Evolutionary conservation across 2,329 filamentous ascomycete species (phyloP).

Genomic region (Fusarium metavorans): DNA sequence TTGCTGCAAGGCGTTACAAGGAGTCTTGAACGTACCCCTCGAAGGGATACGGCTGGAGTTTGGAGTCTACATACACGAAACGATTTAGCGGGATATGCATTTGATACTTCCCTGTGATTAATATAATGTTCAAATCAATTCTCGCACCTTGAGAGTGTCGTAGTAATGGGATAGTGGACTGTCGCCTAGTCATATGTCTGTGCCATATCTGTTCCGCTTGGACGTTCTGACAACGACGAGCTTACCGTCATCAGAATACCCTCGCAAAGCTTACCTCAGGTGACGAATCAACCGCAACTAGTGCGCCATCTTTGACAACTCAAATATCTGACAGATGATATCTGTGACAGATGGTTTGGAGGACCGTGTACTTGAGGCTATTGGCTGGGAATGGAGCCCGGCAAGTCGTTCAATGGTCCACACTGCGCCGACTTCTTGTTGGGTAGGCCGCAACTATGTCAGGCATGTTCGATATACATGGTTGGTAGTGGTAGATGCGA

Average conservation of each 20-base stretch:
- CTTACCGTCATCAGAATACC: not conserved
- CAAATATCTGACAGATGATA: not conserved
- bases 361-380: not conserved
- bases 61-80: not conserved
- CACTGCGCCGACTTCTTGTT: not conserved
- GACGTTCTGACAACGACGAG: not conserved
- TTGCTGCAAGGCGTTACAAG: slow-evolving; percentile 24
- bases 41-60: slow-evolving; percentile 20
- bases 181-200: not conserved
- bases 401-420: not conserved
- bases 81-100: not conserved
- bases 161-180: not conserved
- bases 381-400: not conserved
- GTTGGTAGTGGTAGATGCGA: not conserved
- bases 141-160: not conserved
- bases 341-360: not conserved
- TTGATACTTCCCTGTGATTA: not conserved
- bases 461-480: not conserved
- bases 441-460: not conserved
- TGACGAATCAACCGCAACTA: not conserved
- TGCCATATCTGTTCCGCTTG: not conserved
- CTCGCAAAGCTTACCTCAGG: not conserved
- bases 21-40: not conserved
- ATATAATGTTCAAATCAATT: not conserved
- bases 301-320: not conserved